Conservation (phyloP, 129 eudicot species). For the Helichrysum umbraculigerum region DNA sequence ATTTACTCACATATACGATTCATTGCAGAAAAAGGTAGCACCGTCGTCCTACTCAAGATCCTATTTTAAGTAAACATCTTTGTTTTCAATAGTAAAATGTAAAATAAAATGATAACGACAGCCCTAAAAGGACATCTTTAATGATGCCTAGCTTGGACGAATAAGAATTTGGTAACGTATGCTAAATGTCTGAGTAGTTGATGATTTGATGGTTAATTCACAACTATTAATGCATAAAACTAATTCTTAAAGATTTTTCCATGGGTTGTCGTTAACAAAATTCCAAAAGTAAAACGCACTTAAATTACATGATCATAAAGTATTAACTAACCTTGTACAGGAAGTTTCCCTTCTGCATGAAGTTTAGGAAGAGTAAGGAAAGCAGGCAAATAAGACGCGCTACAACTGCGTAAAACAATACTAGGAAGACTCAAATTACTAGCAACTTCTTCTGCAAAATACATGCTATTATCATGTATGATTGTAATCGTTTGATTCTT, state of each 20-base stretch:
- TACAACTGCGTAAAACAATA: slow-evolving; percentile 25
- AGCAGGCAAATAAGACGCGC: slow-evolving; percentile 34
- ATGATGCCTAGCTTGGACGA: not conserved
- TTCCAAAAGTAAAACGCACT: no score
- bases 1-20: not conserved
- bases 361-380: slow-evolving; percentile 32
- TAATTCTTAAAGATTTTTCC: no score
- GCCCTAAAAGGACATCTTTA: not conserved
- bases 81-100: no score
- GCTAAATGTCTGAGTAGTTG: not conserved
- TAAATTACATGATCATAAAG: not conserved
- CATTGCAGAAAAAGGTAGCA: not conserved
- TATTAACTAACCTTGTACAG: slow-evolving; percentile 45
- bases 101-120: not conserved
- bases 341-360: slow-evolving; percentile 31
- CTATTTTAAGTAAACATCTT: not conserved
- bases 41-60: not conserved
- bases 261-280: no score
- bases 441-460: slow-evolving; percentile 33
- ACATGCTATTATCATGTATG: slow-evolving; percentile 35
- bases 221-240: not conserved
- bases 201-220: not conserved
- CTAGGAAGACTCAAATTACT: slow-evolving; percentile 30
- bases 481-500: slow-evolving; percentile 11
- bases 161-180: no score